phyloP scores from a whole-genome alignment of 495 filamentous ascomycete species.

The Penicillium longicatenatum region DNA sequence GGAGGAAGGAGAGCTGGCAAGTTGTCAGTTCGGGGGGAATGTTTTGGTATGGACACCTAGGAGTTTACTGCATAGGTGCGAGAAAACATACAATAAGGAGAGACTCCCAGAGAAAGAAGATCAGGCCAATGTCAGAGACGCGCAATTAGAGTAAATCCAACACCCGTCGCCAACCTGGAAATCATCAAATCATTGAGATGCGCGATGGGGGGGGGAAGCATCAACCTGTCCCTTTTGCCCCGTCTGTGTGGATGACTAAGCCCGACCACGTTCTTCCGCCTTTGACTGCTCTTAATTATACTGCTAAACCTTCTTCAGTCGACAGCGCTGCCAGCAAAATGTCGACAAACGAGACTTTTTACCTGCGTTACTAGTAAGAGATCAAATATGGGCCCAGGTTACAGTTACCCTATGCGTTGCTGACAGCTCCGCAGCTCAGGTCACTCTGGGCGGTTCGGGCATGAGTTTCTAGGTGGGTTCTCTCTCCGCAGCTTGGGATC shows the following conservation, averaged over 20 bases:
- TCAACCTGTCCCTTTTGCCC: slow-evolving; percentile 49
- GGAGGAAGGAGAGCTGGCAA: slow-evolving; percentile 39
- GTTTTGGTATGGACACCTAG: slow-evolving; percentile 31
- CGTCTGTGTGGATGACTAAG: slow-evolving; percentile 57
- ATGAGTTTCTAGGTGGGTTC: slow-evolving; percentile 89
- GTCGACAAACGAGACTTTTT: slow-evolving; percentile 80
- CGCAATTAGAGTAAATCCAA: slow-evolving; percentile 39
- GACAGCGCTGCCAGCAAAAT: slow-evolving; percentile 28
- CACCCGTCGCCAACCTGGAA: slow-evolving; percentile 45
- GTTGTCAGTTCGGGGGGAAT: slow-evolving; percentile 43
- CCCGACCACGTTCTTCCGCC: slow-evolving; percentile 30
- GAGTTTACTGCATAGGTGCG: slow-evolving; percentile 6
- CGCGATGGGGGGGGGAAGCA: slow-evolving; percentile 36
- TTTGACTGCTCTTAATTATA: slow-evolving; percentile 18
- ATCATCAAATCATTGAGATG: slow-evolving; percentile 42
- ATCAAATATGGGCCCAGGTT: slow-evolving; percentile 37
- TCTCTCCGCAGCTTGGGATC: not conserved
- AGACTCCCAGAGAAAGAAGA: slow-evolving; percentile 31
- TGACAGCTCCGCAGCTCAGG: slow-evolving; percentile 74
- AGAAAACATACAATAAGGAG: not conserved
- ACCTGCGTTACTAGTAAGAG: slow-evolving; percentile 93
- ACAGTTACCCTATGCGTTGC: slow-evolving; percentile 47
- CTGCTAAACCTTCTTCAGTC: not conserved
- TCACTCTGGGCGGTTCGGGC: slow-evolving; percentile 95
- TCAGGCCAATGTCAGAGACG: slow-evolving; percentile 23